Percentiles rank a stretch among this genome's conserved stretches.
phyloP scores from a whole-genome alignment of 2,329 filamentous ascomycete species.

The Colletotrichum siamense region DNA sequence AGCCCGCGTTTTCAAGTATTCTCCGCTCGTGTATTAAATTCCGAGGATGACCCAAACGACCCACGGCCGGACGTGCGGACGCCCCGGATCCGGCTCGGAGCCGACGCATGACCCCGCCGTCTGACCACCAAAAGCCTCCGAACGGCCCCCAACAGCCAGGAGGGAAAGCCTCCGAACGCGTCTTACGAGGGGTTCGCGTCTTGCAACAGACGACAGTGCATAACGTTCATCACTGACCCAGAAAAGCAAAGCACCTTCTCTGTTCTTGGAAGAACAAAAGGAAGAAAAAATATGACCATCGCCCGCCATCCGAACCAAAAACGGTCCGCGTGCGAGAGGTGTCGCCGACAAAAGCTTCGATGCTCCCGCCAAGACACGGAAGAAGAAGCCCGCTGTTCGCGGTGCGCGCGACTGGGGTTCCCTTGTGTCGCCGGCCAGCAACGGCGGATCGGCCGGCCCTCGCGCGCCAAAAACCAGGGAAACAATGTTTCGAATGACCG shows the following conservation, averaged over 20 bases:
- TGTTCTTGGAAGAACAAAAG: neutral
- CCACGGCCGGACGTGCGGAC: neutral
- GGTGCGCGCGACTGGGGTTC: conserved; percentile 32
- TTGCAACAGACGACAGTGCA: neutral
- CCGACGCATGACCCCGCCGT: neutral
- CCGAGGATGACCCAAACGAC: neutral
- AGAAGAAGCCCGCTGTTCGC: conserved; percentile 26
- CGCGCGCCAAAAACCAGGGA: neutral
- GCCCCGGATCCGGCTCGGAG: neutral
- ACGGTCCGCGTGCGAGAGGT: conserved; percentile 37
- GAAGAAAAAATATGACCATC: neutral
- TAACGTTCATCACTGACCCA: neutral
- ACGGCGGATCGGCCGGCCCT: conserved; percentile 35
- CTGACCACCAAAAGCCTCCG: neutral
- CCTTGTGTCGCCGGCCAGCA: conserved; percentile 33
- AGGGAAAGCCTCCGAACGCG: neutral
- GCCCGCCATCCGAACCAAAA: conserved; percentile 34
- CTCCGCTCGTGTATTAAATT: neutral
- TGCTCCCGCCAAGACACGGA: conserved; percentile 30
- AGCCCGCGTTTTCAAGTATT: neutral
- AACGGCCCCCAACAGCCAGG: neutral
- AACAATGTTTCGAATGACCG: neutral
- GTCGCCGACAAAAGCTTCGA: conserved; percentile 36
- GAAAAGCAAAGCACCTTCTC: neutral
- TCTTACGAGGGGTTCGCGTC: neutral